phyloP scores from a whole-genome alignment of 2,329 filamentous ascomycete species.

The Aureobasidium sp. region DNA sequence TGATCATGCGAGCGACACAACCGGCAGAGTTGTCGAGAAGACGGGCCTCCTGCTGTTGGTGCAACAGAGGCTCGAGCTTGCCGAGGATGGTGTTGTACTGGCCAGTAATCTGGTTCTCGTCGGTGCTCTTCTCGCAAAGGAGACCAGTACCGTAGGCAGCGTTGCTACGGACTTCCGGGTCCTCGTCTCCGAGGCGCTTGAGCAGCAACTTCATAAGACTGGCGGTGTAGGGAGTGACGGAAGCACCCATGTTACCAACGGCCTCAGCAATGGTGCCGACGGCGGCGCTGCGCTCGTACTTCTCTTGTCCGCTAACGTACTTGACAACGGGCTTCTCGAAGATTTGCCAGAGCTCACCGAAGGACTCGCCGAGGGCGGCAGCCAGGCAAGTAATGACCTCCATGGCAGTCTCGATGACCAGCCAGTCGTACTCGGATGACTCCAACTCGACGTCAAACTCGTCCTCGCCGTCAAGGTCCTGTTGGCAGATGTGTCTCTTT shows the following conservation, averaged over 20 bases:
- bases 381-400: conserved; percentile 84
- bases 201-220: conserved; percentile 72
- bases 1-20: conserved; percentile 86
- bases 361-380: conserved; percentile 70
- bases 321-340: conserved; percentile 89
- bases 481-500: conserved; percentile 86
- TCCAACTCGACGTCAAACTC: conserved; percentile 62
- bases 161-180: conserved; percentile 89
- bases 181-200: conserved; percentile 82
- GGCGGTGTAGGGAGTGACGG: conserved; percentile 74
- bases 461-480: conserved; percentile 78
- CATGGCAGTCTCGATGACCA: conserved; percentile 87
- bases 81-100: conserved; percentile 70
- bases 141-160: conserved; percentile 87
- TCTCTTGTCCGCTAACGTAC: conserved; percentile 78
- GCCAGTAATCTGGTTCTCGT: conserved; percentile 65
- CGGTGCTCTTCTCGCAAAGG: conserved; percentile 72
- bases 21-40: conserved; percentile 90
- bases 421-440: conserved; percentile 94
- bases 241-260: conserved; percentile 72
- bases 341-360: conserved; percentile 87
- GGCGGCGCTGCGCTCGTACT: conserved; percentile 79
- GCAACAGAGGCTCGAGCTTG: conserved; percentile 80
- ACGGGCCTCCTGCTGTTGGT: conserved; percentile 64
- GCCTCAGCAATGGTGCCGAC: conserved; percentile 91